phyloP scores from a whole-genome alignment of 129 eudicot species.

The Saposhnikovia divaricata region DNA sequence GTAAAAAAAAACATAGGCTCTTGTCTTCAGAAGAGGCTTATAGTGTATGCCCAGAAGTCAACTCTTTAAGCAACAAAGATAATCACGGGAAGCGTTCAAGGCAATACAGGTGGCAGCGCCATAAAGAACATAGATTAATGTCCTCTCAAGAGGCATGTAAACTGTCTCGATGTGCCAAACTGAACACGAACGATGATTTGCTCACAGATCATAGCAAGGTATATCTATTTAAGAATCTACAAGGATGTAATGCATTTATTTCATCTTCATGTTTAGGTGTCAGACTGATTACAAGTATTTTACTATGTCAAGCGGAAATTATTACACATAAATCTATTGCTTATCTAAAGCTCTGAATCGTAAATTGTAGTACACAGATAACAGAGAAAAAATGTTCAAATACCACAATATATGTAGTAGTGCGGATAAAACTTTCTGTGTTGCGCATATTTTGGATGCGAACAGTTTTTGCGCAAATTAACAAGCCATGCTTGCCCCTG shows the following conservation, averaged over 20 bases:
- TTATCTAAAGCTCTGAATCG: not conserved
- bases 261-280: not conserved
- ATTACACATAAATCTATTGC: not conserved
- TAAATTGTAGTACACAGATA: not conserved
- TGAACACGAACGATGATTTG: not conserved
- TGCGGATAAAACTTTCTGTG: no score
- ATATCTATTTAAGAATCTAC: not conserved
- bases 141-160: constrained; percentile 19
- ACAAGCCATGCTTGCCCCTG: no score
- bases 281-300: not conserved
- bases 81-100: constrained; percentile 34
- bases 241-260: not conserved
- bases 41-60: not conserved
- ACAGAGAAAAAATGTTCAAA: no score
- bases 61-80: not conserved
- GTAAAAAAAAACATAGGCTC: constrained; percentile 39
- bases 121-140: constrained; percentile 39
- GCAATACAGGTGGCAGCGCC: constrained; percentile 45
- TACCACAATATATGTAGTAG: no score
- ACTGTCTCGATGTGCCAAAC: not conserved
- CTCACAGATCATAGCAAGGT: not conserved
- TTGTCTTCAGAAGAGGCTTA: not conserved
- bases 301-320: not conserved
- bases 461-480: no score
- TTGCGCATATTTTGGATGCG: no score